Evolutionary conservation across 345 rosid species (phyloP), one percentile per base, ranked within the genome.

Genomic region (Brassica juncea): DNA sequence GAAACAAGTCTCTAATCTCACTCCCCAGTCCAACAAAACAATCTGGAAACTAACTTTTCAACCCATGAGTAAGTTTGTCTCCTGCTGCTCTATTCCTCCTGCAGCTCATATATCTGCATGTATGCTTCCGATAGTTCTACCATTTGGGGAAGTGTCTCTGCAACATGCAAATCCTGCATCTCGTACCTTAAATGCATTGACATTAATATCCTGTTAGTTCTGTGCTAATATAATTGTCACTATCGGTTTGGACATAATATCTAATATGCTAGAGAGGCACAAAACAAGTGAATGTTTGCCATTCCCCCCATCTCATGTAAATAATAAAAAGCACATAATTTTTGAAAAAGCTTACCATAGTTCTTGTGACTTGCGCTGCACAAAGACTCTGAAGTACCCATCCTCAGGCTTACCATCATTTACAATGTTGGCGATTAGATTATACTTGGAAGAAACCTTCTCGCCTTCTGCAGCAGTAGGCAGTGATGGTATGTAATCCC

Each of bases 41-140:
- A 42, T 5, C 28, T 66, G 72, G 72, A 27, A 57, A 27, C 58
- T 16, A 15, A 16, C 5, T 39, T 59, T 66, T 69, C 21, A 44
- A 44, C 28, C 16, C 3, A 32, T 58, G 25, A 61, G 64, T 28
- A 21, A 32, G 71, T 63, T 70, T 77, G 58, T 63, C 27, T 31
- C 16, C 37, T 31, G 12, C 28, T 10, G 66, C 52, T 71, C 68
- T 79, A 72, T 59, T 58, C 72, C 25, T 66, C 71, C 59, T 95
- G 96, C 89, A 86, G 97, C 94, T 95, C 99, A 9, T 91, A 96
- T 80, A 96, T 96, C 88, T 96, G 99, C 91, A 96, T 86, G 70
- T 93, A 93, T 19, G 98, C 91, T 88, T 96, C 98, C 0, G 99
- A 96, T 19, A 96, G 89, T 0, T 94, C 97, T 49, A 96, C 99